Percentiles rank a stretch among this genome's conserved stretches.
Evolutionary conservation across 2,329 filamentous ascomycete species (phyloP).

Genomic region (Amphichorda felina): DNA sequence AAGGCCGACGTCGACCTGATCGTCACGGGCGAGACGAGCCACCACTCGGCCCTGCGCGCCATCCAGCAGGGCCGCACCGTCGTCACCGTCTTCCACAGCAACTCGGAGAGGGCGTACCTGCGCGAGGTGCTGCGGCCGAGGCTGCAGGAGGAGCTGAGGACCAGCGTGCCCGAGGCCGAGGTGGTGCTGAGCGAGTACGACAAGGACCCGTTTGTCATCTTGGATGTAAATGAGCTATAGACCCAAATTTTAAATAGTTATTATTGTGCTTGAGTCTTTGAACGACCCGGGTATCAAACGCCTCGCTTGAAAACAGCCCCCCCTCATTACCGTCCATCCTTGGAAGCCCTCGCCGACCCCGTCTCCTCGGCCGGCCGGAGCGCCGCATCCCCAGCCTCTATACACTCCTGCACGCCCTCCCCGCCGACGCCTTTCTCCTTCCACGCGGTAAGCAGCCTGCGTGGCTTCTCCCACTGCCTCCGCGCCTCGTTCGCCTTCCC

Average conservation of each 20-base stretch:
- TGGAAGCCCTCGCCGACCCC: conserved; percentile 6
- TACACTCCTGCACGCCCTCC: conserved; percentile 36
- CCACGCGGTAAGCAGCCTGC: conserved; percentile 39
- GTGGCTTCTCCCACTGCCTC: conserved; percentile 41
- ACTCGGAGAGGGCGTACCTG: conserved; percentile 80
- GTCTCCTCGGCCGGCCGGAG: conserved; percentile 15
- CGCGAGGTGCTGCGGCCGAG: conserved; percentile 55
- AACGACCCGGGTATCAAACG: conserved; percentile 1
- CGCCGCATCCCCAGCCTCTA: conserved; percentile 42
- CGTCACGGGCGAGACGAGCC: conserved; percentile 86
- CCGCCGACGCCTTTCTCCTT: conserved; percentile 42
- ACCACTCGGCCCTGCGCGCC: conserved; percentile 81
- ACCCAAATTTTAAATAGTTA: no score
- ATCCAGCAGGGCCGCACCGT: conserved; percentile 76
- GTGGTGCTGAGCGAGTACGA: conserved; percentile 72
- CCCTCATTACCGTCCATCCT: conserved; percentile 6
- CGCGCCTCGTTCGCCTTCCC: conserved; percentile 51
- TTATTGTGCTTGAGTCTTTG: no score
- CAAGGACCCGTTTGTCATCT: conserved; percentile 77
- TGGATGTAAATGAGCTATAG: conserved; percentile 34
- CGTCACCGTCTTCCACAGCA: conserved; percentile 82
- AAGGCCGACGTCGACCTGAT: conserved; percentile 63
- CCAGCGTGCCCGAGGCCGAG: conserved; percentile 36
- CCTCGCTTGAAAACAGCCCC: background rate
- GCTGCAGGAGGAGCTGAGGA: conserved; percentile 46